These are phyloP conservation scores for Sisymbrium altissimum DNA, from an alignment of 345 rosid genomes.

Conservation along the genomic window DNA sequence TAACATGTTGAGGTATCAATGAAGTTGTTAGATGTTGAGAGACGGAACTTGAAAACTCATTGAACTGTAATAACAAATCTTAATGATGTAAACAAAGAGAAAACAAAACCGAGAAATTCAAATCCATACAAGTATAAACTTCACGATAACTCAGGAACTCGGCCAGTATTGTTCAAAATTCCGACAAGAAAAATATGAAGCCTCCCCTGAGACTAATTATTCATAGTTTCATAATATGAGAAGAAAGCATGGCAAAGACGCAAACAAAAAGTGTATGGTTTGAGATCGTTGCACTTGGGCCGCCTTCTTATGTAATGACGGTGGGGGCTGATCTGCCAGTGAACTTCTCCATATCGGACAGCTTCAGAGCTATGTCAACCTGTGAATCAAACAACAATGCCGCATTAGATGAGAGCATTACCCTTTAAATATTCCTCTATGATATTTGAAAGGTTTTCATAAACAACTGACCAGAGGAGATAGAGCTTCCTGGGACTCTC, in stretches of 20 bases:
- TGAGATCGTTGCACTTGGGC: slow-evolving; percentile 17
- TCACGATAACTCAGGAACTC: neutral
- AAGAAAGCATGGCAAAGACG: slow-evolving; percentile 2
- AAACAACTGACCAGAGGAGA: slow-evolving; percentile 70
- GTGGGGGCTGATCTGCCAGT: slow-evolving; percentile 95
- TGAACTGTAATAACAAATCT: neutral
- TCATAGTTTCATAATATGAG: neutral
- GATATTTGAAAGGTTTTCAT: too few species aligned
- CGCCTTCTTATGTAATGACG: slow-evolving; percentile 67
- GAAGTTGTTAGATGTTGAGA: neutral
- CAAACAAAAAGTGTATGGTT: slow-evolving; percentile 3
- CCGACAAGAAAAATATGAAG: neutral
- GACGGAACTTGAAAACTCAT: neutral
- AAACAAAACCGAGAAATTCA: slow-evolving; percentile 9
- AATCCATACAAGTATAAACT: slow-evolving; percentile 8
- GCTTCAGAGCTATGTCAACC: slow-evolving; percentile 91
- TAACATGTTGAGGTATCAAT: neutral
- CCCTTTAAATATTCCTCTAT: neutral
- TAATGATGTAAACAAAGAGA: neutral
- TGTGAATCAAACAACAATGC: slow-evolving; percentile 30
- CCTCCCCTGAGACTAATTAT: slow-evolving; percentile 23
- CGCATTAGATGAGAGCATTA: neutral
- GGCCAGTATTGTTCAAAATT: neutral
- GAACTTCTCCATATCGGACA: slow-evolving; percentile 89
- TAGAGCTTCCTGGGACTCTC: slow-evolving; percentile 88